Conservation (phyloP, 352 stramenopile genomes). For the Phytophthora sojae region DNA sequence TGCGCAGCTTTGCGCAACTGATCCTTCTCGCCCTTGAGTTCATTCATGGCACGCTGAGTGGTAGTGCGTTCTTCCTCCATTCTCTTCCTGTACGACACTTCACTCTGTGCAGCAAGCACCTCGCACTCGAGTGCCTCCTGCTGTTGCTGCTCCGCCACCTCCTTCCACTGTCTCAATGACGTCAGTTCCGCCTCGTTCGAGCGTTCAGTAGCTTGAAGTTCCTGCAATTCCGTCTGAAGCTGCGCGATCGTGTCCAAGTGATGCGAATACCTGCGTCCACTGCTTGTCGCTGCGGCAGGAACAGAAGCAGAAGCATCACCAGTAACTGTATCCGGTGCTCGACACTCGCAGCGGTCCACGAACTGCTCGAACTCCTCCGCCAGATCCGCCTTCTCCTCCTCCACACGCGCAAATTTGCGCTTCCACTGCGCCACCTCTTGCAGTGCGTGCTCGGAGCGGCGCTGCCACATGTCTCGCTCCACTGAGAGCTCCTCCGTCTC, state of each 20-base stretch:
- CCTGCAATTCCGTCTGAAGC: slow-evolving; percentile 56
- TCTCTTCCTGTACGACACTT: slow-evolving; percentile 49
- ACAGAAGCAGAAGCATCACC: not conserved
- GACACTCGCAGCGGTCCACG: slow-evolving; percentile 50
- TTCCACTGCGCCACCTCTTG: slow-evolving; percentile 78
- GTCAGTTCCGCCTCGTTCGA: slow-evolving; percentile 52
- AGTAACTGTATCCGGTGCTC: slow-evolving; percentile 7
- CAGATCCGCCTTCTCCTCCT: slow-evolving; percentile 76
- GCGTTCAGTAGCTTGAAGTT: slow-evolving; percentile 41
- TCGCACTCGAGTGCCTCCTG: slow-evolving; percentile 51
- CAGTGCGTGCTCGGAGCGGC: slow-evolving; percentile 64
- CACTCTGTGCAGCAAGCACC: slow-evolving; percentile 45
- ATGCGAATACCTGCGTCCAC: slow-evolving; percentile 29
- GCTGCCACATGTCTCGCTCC: slow-evolving; percentile 68
- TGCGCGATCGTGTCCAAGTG: slow-evolving; percentile 42
- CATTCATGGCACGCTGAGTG: slow-evolving; percentile 36
- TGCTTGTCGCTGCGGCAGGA: not conserved
- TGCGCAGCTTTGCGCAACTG: slow-evolving; percentile 22
- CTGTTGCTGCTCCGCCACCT: slow-evolving; percentile 46
- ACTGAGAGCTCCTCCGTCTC: slow-evolving; percentile 66
- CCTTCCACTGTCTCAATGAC: slow-evolving; percentile 60
- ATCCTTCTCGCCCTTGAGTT: slow-evolving; percentile 42
- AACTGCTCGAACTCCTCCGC: slow-evolving; percentile 65
- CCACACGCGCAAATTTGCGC: slow-evolving; percentile 61
- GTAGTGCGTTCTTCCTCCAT: slow-evolving; percentile 50